A percentile compares a stretch with the other conserved stretches of the same genome.
These are phyloP conservation scores for Aspergillus chevalieri DNA, from an alignment of 2,329 filamentous ascomycete species.

Conservation along the genomic window DNA sequence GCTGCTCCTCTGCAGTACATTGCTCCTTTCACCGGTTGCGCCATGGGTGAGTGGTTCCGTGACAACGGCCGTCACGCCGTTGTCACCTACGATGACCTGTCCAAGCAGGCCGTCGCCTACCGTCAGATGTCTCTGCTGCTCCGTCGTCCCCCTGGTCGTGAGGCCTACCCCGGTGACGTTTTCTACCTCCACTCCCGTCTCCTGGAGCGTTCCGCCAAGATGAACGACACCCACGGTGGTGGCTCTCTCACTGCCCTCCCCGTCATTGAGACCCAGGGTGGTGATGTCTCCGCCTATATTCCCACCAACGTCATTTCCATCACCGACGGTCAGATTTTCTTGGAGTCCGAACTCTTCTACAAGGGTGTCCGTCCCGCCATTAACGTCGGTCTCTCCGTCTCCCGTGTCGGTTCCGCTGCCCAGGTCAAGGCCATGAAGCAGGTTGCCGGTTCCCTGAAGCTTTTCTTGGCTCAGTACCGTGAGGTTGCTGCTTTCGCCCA, in stretches of 20 bases:
- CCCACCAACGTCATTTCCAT: conserved; percentile 99
- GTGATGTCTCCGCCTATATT: conserved; percentile 99
- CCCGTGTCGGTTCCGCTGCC: conserved; percentile 98
- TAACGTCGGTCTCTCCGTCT: conserved; percentile 99
- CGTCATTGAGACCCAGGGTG: conserved; percentile 98
- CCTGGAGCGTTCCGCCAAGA: conserved; percentile 98
- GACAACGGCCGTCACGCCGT: conserved; percentile 84
- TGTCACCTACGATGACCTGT: conserved; percentile 89
- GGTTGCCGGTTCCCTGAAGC: conserved; percentile 98
- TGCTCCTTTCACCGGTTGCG: conserved; percentile 76
- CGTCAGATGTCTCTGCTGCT: conserved; percentile 98
- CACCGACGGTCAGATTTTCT: conserved; percentile 99
- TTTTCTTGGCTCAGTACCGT: conserved; percentile 99
- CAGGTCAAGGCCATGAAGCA: conserved; percentile 99
- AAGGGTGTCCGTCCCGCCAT: conserved; percentile 99
- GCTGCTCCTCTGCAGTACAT: conserved; percentile 92
- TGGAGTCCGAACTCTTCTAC: conserved; percentile 99
- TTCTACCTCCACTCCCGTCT: conserved; percentile 99
- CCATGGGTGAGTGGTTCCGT: conserved; percentile 67
- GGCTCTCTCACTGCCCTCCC: conserved; percentile 96
- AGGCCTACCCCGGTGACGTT: conserved; percentile 98
- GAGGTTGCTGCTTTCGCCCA: conserved; percentile 99
- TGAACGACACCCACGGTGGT: conserved; percentile 90
- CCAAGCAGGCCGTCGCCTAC: conserved; percentile 96
- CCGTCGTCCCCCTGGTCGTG: conserved; percentile 95